phyloP scores from a whole-genome alignment of 2,329 filamentous ascomycete species.

The Neoscytalidium dimidiatum region DNA sequence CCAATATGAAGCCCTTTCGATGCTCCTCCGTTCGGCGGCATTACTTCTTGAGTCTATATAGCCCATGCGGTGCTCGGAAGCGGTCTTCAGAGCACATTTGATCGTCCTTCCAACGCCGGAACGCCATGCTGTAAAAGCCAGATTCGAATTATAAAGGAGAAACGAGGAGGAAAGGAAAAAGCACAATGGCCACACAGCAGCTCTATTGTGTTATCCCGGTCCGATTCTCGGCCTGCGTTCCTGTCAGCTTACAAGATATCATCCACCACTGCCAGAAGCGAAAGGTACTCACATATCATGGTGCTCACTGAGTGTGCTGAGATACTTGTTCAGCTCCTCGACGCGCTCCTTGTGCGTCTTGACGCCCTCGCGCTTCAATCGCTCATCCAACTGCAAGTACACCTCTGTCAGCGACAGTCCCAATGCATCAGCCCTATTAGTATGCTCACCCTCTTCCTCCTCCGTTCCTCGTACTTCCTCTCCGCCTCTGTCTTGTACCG shows the following conservation, averaged over 20 bases:
- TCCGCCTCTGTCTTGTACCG: constrained; percentile 81
- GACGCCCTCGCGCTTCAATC: constrained; percentile 78
- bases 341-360: constrained; percentile 98
- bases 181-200: not conserved
- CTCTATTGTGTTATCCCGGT: constrained; percentile 51
- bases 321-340: constrained; percentile 90
- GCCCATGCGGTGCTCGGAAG: not conserved
- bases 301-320: constrained; percentile 91
- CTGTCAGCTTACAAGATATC: constrained; percentile 23
- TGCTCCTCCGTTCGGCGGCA: too few relatives aligned
- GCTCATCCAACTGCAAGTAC: constrained; percentile 69
- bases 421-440: constrained; percentile 12
- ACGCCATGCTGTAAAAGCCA: not conserved
- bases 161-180: too few relatives aligned
- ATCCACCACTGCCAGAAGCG: not conserved
- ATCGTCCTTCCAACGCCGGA: not conserved
- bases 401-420: constrained; percentile 3
- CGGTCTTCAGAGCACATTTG: not conserved
- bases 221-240: constrained; percentile 53
- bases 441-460: constrained; percentile 72
- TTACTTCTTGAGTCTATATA: too few relatives aligned
- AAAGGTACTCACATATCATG: constrained; percentile 76
- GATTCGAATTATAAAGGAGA: not conserved
- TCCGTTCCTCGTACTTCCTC: constrained; percentile 74
- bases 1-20: too few relatives aligned